Base-by-base conservation (phyloP, 2,329 filamentous ascomycete species). In the Cercospora sp. region DNA sequence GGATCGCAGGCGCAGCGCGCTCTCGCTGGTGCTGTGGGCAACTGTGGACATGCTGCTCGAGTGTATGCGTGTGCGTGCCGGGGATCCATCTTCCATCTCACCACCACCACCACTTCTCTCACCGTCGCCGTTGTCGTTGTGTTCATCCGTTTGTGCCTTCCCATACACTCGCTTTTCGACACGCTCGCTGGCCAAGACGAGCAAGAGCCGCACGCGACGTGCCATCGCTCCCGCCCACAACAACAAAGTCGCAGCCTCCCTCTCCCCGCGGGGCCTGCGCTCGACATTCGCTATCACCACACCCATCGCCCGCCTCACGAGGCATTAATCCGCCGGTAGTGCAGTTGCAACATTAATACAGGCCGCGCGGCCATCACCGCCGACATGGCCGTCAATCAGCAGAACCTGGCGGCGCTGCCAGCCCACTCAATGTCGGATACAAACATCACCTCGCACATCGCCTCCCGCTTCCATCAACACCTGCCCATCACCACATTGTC, bases 381-480 rank as follows among this genome's bases (percentile, higher is more conserved):
- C 71, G 72, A 30, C 66, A 78, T 77, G 77, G 73, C 77, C 78
- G 79, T 86, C 79, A 82, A 93, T 90, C 83, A 92, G 86, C 88
- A 93, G 67, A 97, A 94, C 69, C 85, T 99, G 75, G 93, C 94
- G 24, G 90, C 93, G 70, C 85, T 99, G 73, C 94, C 95, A 59
- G 88, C 91, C 70, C 95, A 93, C 83, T 86, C 90, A 62, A 90
- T 93, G 81, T 89, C 89, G 74, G 90, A 92, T 76, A 77, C 76
- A n/a, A 71, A 72, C 61, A 84, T 94, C 73, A 95, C 91, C 3
- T 90, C 90, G 63, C 92, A 94, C 80, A 87, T 95, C 70, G 92
- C 91, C 74, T 93, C 88, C 79, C 93, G 94, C 64, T 99, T 97
- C 80, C 95, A 99, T 82, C 91, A 96, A 63, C 91, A 92, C 64